Evolutionary conservation across 306 rosid species (phyloP), one percentile per base, ranked within the genome.

Genomic region (Rosa multiflora): DNA sequence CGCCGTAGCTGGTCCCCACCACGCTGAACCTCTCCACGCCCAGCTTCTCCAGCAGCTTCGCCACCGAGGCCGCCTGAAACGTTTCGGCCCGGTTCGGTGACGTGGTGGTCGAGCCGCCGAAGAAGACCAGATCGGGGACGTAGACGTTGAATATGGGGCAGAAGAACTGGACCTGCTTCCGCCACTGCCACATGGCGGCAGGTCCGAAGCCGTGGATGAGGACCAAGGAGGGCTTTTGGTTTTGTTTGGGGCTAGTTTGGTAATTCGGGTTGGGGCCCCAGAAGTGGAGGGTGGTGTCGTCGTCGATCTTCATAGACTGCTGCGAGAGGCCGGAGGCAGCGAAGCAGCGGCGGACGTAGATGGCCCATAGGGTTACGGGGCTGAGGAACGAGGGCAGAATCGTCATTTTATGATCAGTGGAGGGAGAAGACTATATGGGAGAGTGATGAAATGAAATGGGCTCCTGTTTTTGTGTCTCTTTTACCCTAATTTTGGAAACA

Each of bases 191-290:
- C 0, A 84, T 39, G 1, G 97, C 90, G 76, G 49, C 59, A 1
- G 97, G 97, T 1, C 97, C 99, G 70, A 92, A 95, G 7, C 99
- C 99, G 80, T 95, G 99, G 81, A 94, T 86, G 11, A 94, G 82
- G 48, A 92, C 76, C 1, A 94, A 74, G 0, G 88, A 76, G 2
- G 91, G 88, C 17, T 89, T 69, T 1, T 8, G 9, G 58, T 49
- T 18, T 18, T 70, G 21, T 1, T 53, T 21, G 51, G 6, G 14
- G 70, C 80, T 6, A 11, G 75, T 5, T 23, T 48, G 43, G 1
- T 29, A 12, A 53, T 81, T 76, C 0, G 72, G 77, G 23, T 32
- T 78, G 15, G 99, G 99, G 0, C 87, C 93, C 97, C 97, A 92
- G 74, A 83, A 88, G 67, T 88, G 89, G 51, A 94, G 40, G 8